Base-by-base conservation (phyloP, 805 yeast genomes). In the Ogataea pignaliae region DNA sequence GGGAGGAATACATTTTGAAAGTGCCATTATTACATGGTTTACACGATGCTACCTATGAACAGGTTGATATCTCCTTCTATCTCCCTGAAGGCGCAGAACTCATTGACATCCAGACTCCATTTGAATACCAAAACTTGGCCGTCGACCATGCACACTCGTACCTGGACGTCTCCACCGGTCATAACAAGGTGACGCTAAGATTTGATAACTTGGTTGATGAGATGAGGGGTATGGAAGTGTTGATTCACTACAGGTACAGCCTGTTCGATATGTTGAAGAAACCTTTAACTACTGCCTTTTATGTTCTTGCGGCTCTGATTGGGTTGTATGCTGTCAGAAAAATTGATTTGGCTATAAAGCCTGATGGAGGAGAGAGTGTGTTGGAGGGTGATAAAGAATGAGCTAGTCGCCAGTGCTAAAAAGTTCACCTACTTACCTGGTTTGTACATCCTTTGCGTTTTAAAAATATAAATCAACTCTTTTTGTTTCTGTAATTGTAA, bases 71-170 rank as follows among this genome's bases (percentile, higher is more conserved):
- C 39, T 74, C 76, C 33, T 67, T 91, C 51, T 82, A 79, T 56
- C 75, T 93, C 52, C 99, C 99, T 11, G 97, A 93, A 66, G 91
- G 90, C 39, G 84, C 98, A 6, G 70, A 72, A 51, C 68, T 75
- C 41, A 50, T 76, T 37, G 78, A 72, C 46, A 72, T 85, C 35
- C 68, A 76, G 15, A 72, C 85, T 14, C 85, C 93, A 15, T 61
- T 83, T 36, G 61, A 63, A 3, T 66, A 67, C 47, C 60, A 62
- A 18, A 57, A 61, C 3, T 38, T 68, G 28, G 40, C 39, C 1
- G 59, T 68, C 15, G 61, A 60, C n/a, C 51, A 60, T 41, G 55
- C 45, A 14, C 55, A 42, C 44, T 81, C 86, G 3, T 85, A 76
- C 63, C 78, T 91, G 52, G 99, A 91, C 63, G 71, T 83, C 52